Conservation (phyloP, 106 monocot species). For the Phalaenopsis equestris region DNA sequence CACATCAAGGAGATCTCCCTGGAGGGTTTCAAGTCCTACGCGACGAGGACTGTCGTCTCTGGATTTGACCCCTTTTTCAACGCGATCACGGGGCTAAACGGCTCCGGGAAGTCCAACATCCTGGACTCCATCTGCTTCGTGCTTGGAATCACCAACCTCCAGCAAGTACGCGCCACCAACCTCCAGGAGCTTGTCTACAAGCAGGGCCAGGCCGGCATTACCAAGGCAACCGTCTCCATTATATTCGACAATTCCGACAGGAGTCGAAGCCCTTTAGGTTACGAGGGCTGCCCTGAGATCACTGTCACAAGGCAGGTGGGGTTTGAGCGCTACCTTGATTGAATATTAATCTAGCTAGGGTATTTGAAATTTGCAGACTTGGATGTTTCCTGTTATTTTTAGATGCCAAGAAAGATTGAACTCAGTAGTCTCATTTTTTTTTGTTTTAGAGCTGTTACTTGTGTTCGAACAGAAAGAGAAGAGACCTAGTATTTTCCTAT, state of each 20-base stretch:
- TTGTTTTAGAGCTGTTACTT: no score
- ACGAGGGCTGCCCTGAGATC: slow-evolving; percentile 76
- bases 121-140: slow-evolving; percentile 99
- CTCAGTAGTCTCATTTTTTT: no score
- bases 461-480: no score
- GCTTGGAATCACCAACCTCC: slow-evolving; percentile 91
- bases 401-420: no score
- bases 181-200: slow-evolving; percentile 98
- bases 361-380: background rate
- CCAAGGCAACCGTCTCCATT: slow-evolving; percentile 91
- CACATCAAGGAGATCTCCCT: slow-evolving; percentile 78
- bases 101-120: slow-evolving; percentile 96
- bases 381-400: no score
- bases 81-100: slow-evolving; percentile 96
- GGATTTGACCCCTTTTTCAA: slow-evolving; percentile 97
- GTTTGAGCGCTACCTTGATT: background rate
- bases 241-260: slow-evolving; percentile 88
- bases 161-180: slow-evolving; percentile 82
- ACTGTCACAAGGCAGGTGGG: slow-evolving; percentile 89
- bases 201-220: slow-evolving; percentile 98
- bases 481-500: no score
- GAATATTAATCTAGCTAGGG: background rate
- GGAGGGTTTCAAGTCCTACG: slow-evolving; percentile 97
- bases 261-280: slow-evolving; percentile 77
- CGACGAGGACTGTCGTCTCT: slow-evolving; percentile 80